Base-by-base conservation (phyloP, 116 monocot genomes). In the Phalaenopsis hybrid region DNA sequence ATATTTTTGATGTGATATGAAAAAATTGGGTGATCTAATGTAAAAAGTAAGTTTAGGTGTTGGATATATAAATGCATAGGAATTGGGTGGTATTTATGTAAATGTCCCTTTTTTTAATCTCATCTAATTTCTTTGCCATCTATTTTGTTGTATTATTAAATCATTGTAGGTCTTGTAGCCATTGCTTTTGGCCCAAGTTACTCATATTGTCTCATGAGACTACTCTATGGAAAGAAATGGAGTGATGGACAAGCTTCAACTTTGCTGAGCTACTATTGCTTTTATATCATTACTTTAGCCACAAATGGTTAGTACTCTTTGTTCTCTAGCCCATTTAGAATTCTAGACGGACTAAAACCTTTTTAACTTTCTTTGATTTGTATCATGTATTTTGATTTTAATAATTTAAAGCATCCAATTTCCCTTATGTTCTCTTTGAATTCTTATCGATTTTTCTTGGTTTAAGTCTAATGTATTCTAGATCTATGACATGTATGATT, bases 111-210 rank as follows among this genome's bases (percentile, higher is more conserved):
- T 51, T 51, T 51, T 51, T 11, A 51, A 11, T 51, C 9, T 51
- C 51, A 51, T 51, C 11, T 9, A 51, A 51, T 51, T 51, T 51
- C 12, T 51, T 51, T 37, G 37, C 5, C 75, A 8, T 75, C 8
- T 12, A 75, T n/a, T 15, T 72, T 79, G 8, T 15, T 78, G 13
- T 28, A 43, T 76, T 28, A 75, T 8, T 69, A 67, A 78, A 25
- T 82, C 83, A 68, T 81, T 88, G 76, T 79, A 96, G 96, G 96
- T 17, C 86, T 96, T 78, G 79, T 89, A 77, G 91, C 90, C 63
- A 82, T 91, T 46, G 84, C 96, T 69, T 96, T 96, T 85, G 96
- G 96, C 79, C 96, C 96, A 76, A 94, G 92, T 70, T 96, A 94
- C 83, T 94, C 96, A 48, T 96, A 96, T 84, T 69, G 90, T 79